These are phyloP conservation scores for Taxillus chinensis DNA, from an alignment of 164 flowering plant species.

Conservation along the genomic window DNA sequence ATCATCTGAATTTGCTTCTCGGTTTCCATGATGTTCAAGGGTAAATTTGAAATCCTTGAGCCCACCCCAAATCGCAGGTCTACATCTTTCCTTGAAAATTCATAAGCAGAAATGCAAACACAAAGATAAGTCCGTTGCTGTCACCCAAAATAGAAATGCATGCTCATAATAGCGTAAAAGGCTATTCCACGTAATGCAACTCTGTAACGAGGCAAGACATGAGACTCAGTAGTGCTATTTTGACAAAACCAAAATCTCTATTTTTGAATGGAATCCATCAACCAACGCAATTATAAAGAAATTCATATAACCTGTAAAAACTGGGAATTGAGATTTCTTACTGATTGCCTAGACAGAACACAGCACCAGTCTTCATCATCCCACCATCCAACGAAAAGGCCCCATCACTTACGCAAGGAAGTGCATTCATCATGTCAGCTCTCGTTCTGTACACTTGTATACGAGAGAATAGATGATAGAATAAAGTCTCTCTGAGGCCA, in stretches of 20 bases:
- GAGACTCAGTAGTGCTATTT: too few relatives aligned
- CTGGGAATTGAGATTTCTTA: conserved; percentile 14
- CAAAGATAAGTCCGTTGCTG: background rate
- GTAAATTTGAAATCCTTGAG: conserved; percentile 16
- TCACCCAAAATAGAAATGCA: background rate
- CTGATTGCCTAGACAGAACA: conserved; percentile 55
- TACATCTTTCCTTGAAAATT: conserved; percentile 42
- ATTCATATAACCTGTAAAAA: background rate
- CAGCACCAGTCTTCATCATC: conserved; percentile 45
- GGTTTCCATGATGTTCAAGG: conserved; percentile 26
- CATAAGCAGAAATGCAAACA: background rate
- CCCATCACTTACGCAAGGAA: conserved; percentile 63
- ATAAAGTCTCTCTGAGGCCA: conserved; percentile 84
- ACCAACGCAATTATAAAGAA: background rate
- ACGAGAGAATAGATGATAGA: conserved; percentile 66
- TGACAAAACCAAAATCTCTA: too few relatives aligned
- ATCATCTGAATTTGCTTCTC: conserved; percentile 39
- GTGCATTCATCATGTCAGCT: conserved; percentile 60
- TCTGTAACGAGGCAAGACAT: too few relatives aligned
- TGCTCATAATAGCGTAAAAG: background rate
- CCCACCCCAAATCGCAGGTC: conserved; percentile 50
- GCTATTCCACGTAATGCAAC: too few relatives aligned
- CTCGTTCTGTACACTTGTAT: conserved; percentile 75
- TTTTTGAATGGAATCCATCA: background rate
- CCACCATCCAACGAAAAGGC: conserved; percentile 97